Conservation (phyloP, 805 yeast species). For the Candida xiaguanensis region DNA sequence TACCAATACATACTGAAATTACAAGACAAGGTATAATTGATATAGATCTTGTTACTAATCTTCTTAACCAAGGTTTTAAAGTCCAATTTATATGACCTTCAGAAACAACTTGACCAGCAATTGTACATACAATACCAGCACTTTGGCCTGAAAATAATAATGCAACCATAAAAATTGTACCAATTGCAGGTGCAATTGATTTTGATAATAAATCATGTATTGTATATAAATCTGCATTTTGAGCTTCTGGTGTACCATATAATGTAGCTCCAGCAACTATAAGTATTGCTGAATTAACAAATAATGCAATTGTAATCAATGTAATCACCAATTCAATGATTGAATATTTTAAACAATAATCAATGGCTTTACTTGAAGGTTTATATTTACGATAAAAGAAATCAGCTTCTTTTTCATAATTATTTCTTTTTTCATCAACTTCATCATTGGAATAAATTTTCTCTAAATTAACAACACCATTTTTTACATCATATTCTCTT, state of each 20-base stretch:
- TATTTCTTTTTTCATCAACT: slow-evolving; percentile 10
- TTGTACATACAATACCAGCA: slow-evolving; percentile 90
- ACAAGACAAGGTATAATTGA: slow-evolving; percentile 79
- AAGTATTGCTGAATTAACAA: slow-evolving; percentile 80
- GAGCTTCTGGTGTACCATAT: slow-evolving; percentile 64
- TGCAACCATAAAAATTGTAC: slow-evolving; percentile 81
- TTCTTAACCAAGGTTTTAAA: slow-evolving; percentile 72
- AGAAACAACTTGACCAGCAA: slow-evolving; percentile 88
- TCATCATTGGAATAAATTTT: slow-evolving; percentile 3
- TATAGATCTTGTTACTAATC: slow-evolving; percentile 72
- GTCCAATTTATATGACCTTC: slow-evolving; percentile 90
- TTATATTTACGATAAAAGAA: slow-evolving; percentile 45
- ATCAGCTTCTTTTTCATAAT: slow-evolving; percentile 19
- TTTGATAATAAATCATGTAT: slow-evolving; percentile 62
- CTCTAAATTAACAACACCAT: slow-evolving; percentile 29
- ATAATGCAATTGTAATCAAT: slow-evolving; percentile 74
- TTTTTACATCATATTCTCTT: slow-evolving; percentile 39
- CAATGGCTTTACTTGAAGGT: slow-evolving; percentile 73
- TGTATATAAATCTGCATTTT: slow-evolving; percentile 78
- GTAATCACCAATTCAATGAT: slow-evolving; percentile 68
- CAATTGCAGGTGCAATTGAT: slow-evolving; percentile 71
- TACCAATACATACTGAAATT: slow-evolving; percentile 69
- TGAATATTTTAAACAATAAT: slow-evolving; percentile 67
- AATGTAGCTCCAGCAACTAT: slow-evolving; percentile 80
- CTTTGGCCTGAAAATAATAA: slow-evolving; percentile 81